phyloP scores from a whole-genome alignment of 2,329 filamentous ascomycete genomes.

The Exophiala sideris region DNA sequence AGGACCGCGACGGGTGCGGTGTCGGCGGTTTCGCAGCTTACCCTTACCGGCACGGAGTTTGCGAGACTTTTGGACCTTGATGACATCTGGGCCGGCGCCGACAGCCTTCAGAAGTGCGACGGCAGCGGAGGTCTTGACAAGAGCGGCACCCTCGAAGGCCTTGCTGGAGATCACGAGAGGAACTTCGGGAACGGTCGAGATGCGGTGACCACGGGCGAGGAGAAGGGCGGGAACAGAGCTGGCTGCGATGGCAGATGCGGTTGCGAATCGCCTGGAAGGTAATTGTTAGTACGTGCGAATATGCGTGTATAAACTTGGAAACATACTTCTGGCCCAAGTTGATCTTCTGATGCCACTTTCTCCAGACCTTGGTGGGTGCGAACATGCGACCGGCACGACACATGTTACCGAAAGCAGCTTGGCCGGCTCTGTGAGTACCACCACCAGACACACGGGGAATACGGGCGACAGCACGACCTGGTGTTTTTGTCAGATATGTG shows the following conservation, averaged over 20 bases:
- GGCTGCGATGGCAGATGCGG: constrained; percentile 92
- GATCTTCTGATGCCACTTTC: constrained; percentile 99
- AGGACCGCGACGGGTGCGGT: constrained; percentile 96
- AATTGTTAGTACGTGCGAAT: constrained; percentile 13
- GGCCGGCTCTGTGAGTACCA: constrained; percentile 99
- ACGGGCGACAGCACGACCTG: constrained; percentile 98
- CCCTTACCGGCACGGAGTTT: constrained; percentile 99
- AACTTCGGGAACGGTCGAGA: constrained; percentile 89
- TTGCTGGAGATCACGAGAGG: constrained; percentile 93
- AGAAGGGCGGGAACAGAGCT: constrained; percentile 93
- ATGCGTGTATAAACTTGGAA: background rate
- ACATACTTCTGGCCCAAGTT: constrained; percentile 94
- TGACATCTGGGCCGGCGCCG: constrained; percentile 84
- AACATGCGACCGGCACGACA: constrained; percentile 99
- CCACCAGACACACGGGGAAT: constrained; percentile 99
- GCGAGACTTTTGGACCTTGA: constrained; percentile 94
- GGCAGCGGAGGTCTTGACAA: constrained; percentile 86
- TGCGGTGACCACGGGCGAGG: constrained; percentile 93
- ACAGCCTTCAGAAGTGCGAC: constrained; percentile 83
- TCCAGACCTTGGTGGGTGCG: constrained; percentile 99
- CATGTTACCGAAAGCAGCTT: constrained; percentile 99
- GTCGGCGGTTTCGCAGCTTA: constrained; percentile 93
- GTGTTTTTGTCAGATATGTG: constrained; percentile 9
- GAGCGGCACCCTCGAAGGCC: constrained; percentile 73
- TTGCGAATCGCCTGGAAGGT: constrained; percentile 78